Evolutionary conservation across 768 basidiomycete species (phyloP).

Genomic region (Stropharia rugosoannulata): DNA sequence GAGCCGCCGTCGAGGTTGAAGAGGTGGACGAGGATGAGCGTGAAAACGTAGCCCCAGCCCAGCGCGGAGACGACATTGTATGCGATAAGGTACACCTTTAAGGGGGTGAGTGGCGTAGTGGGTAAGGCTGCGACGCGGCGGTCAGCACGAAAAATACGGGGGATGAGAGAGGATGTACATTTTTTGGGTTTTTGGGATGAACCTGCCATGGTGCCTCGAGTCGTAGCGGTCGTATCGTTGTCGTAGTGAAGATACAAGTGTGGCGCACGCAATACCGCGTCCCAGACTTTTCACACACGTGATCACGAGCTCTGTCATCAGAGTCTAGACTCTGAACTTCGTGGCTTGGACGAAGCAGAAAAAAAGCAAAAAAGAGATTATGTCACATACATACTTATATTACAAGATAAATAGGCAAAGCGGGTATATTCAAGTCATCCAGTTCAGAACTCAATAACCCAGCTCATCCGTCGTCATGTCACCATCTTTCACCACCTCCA

Average conservation of each 20-base stretch:
- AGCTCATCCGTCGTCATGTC: conserved; percentile 56
- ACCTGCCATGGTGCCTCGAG: background rate
- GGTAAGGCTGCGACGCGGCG: background rate
- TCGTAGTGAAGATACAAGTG: background rate
- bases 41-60: conserved; percentile 76
- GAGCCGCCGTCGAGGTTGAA: conserved; percentile 41
- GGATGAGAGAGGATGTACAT: background rate
- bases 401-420: too few species aligned
- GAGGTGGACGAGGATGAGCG: conserved; percentile 51
- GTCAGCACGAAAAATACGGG: background rate
- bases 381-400: too few species aligned
- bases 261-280: background rate
- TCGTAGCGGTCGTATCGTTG: background rate
- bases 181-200: background rate
- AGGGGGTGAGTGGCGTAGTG: conserved; percentile 14
- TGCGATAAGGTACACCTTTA: conserved; percentile 64
- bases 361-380: background rate
- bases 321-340: too few species aligned
- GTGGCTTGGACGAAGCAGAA: background rate
- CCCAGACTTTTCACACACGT: background rate
- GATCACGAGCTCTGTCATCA: background rate
- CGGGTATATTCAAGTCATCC: too few species aligned
- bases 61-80: conserved; percentile 79
- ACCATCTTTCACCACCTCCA: conserved; percentile 33
- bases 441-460: background rate